Evolutionary conservation across 352 stramenopile genomes (phyloP).

Genomic region (Phytophthora foliorum): DNA sequence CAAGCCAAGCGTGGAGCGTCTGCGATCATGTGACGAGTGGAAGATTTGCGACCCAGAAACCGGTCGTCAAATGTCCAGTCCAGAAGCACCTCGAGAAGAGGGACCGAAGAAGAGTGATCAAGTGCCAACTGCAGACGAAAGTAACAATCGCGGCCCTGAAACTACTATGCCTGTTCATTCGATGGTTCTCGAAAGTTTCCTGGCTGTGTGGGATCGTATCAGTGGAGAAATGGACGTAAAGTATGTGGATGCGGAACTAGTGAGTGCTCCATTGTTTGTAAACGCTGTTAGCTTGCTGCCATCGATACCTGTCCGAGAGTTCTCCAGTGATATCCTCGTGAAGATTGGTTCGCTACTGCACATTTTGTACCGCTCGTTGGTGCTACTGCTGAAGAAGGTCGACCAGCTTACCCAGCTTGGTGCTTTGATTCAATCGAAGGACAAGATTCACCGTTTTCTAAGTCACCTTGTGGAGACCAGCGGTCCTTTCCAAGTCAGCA

Average conservation of each 20-base stretch:
- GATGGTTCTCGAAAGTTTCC: constrained; percentile 37
- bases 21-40: constrained; percentile 85
- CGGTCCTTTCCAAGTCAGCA: background rate
- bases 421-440: constrained; percentile 24
- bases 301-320: constrained; percentile 19
- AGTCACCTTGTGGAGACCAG: constrained; percentile 24
- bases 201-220: constrained; percentile 36
- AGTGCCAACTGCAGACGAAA: constrained; percentile 7
- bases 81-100: constrained; percentile 6
- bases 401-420: constrained; percentile 9
- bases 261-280: constrained; percentile 28
- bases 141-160: constrained; percentile 17
- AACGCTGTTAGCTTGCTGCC: constrained; percentile 36
- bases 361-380: constrained; percentile 37
- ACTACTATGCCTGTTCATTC: constrained; percentile 1
- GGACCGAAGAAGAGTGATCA: background rate
- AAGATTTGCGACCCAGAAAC: constrained; percentile 88
- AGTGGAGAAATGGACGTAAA: constrained; percentile 37
- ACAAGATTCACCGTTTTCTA: constrained; percentile 42
- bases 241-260: constrained; percentile 24
- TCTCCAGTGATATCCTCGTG: constrained; percentile 19
- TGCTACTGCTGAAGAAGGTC: constrained; percentile 31
- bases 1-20: constrained; percentile 72
- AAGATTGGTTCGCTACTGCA: constrained; percentile 39
- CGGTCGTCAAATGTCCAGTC: constrained; percentile 45